Percentiles rank a stretch among this genome's conserved stretches.
Conservation (phyloP, 1,139 yeast species). For the Pichia terricola region DNA sequence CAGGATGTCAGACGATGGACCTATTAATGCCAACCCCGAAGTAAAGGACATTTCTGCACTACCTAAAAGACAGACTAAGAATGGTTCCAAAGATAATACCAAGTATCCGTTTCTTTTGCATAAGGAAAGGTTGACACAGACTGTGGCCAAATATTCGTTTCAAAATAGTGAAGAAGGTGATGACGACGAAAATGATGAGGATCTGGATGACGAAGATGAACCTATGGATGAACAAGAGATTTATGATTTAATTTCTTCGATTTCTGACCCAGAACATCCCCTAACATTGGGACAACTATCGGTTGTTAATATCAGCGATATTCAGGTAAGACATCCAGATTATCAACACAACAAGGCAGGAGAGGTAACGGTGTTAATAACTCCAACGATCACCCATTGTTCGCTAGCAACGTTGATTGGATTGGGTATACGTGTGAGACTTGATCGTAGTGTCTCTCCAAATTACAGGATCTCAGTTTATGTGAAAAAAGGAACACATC, state of each 20-base stretch:
- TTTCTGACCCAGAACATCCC: conserved; percentile 98
- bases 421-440: conserved; percentile 81
- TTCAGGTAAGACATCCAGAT: conserved; percentile 48
- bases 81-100: background rate
- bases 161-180: background rate
- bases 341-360: conserved; percentile 37
- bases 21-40: conserved; percentile 87
- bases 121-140: conserved; percentile 4
- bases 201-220: conserved; percentile 29
- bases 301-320: conserved; percentile 81
- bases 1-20: conserved; percentile 34
- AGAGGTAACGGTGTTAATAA: conserved; percentile 71
- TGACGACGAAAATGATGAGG: conserved; percentile 30
- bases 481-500: conserved; percentile 89
- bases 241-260: conserved; percentile 68
- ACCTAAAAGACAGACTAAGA: conserved; percentile 48
- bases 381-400: conserved; percentile 98
- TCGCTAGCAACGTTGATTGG: conserved; percentile 94
- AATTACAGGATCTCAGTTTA: conserved; percentile 72
- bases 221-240: conserved; percentile 73
- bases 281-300: conserved; percentile 89
- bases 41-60: conserved; percentile 66
- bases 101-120: conserved; percentile 3
- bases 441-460: conserved; percentile 82
- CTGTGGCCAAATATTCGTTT: conserved; percentile 8